These are phyloP conservation scores for Dentipellis sp. DNA, from an alignment of 768 basidiomycete genomes.

Conservation along the genomic window DNA sequence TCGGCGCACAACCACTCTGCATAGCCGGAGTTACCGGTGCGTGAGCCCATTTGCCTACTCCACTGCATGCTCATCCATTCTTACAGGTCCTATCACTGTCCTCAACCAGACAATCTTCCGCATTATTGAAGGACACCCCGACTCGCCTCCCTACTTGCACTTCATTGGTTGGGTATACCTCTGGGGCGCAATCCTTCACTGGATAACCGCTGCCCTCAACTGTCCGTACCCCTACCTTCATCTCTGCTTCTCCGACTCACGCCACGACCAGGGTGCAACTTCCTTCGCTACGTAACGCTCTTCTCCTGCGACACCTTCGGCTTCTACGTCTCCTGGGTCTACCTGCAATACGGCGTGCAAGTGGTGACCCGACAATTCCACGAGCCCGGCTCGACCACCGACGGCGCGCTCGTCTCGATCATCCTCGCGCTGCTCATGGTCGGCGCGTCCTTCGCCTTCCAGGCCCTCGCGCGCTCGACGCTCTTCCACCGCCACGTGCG, in stretches of 20 bases:
- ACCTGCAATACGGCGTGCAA: constrained; percentile 85
- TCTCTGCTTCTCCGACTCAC: neutral
- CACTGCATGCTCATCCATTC: neutral
- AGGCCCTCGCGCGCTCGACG: constrained; percentile 46
- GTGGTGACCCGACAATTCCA: constrained; percentile 68
- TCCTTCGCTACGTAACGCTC: constrained; percentile 78
- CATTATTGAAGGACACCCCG: constrained; percentile 47
- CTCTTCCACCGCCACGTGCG: constrained; percentile 71
- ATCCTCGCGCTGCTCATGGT: constrained; percentile 77
- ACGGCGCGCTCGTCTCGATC: constrained; percentile 52
- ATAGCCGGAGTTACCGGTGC: constrained; percentile 86
- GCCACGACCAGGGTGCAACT: constrained; percentile 58
- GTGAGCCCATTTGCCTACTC: constrained; percentile 2
- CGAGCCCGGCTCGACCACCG: constrained; percentile 21
- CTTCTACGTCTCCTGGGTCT: constrained; percentile 88
- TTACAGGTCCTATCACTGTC: constrained; percentile 78
- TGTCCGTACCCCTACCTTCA: constrained; percentile 32
- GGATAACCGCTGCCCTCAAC: constrained; percentile 72
- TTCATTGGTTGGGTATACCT: constrained; percentile 92
- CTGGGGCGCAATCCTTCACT: constrained; percentile 83
- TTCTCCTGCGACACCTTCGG: constrained; percentile 92
- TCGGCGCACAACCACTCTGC: constrained; percentile 86
- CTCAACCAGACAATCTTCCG: constrained; percentile 86
- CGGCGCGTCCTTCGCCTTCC: constrained; percentile 65
- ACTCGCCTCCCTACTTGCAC: constrained; percentile 69